Conservation (phyloP, 2,329 filamentous ascomycete genomes). For the Scytalidium sp. region DNA sequence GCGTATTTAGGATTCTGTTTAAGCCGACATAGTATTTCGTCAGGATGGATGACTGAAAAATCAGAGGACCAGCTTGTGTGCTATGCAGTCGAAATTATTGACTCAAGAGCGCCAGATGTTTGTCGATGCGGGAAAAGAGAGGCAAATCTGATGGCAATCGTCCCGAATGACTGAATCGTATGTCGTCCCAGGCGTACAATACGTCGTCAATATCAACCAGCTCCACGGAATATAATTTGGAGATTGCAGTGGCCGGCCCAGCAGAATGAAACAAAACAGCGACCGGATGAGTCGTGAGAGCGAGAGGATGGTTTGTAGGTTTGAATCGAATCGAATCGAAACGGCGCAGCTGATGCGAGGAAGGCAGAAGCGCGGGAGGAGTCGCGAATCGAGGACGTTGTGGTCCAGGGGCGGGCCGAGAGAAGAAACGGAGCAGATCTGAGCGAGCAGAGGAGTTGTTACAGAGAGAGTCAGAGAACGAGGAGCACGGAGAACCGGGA, state of each 20-base stretch:
- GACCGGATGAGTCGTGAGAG: constrained; percentile 15
- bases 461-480: background rate
- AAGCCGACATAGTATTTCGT: constrained; percentile 18
- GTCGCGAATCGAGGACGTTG: no score
- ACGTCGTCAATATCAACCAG: no score
- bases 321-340: constrained; percentile 11
- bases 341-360: constrained; percentile 9
- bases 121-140: background rate
- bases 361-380: background rate
- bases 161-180: background rate
- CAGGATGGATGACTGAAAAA: background rate
- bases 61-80: background rate
- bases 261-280: constrained; percentile 1
- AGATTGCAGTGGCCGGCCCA: background rate
- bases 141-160: background rate
- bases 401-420: background rate
- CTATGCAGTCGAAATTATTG: background rate
- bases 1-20: constrained; percentile 8
- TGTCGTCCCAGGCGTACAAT: background rate
- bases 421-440: background rate
- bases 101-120: background rate
- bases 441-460: background rate
- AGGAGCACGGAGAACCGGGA: background rate
- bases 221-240: no score
- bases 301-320: constrained; percentile 11